Conservation (phyloP, 129 eudicot species). For the Flaveria linearis region DNA sequence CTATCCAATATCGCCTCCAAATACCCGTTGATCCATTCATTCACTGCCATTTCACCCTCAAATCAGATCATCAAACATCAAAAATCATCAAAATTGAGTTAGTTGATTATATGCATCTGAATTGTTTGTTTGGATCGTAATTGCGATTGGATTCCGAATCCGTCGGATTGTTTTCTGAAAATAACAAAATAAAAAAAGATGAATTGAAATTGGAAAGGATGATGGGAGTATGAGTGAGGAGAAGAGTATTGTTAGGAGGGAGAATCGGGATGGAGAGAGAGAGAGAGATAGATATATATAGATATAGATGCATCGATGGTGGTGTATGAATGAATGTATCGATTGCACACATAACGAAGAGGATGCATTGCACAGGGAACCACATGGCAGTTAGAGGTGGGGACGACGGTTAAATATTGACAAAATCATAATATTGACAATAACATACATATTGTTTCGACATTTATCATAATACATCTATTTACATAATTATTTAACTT, state of each 20-base stretch:
- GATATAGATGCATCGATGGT: neutral
- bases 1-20: constrained; percentile 73
- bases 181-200: neutral
- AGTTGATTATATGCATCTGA: neutral
- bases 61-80: neutral
- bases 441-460: too few relatives aligned
- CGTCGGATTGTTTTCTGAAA: constrained; percentile 29
- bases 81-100: neutral
- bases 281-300: too few relatives aligned
- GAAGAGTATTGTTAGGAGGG: too few relatives aligned
- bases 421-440: too few relatives aligned
- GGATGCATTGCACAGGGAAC: neutral
- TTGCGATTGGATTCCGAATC: constrained; percentile 15
- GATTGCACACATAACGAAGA: neutral
- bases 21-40: constrained; percentile 89
- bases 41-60: constrained; percentile 56
- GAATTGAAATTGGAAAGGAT: constrained; percentile 8
- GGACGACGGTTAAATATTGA: constrained; percentile 13
- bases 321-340: neutral
- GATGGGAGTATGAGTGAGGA: too few relatives aligned
- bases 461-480: too few relatives aligned
- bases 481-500: too few relatives aligned
- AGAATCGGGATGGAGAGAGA: neutral
- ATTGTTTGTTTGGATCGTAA: constrained; percentile 8
- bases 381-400: neutral